A percentile compares a stretch with the other conserved stretches of the same genome.
Conservation (phyloP, 1,284 basidiomycete species). For the Tilletia indica region DNA sequence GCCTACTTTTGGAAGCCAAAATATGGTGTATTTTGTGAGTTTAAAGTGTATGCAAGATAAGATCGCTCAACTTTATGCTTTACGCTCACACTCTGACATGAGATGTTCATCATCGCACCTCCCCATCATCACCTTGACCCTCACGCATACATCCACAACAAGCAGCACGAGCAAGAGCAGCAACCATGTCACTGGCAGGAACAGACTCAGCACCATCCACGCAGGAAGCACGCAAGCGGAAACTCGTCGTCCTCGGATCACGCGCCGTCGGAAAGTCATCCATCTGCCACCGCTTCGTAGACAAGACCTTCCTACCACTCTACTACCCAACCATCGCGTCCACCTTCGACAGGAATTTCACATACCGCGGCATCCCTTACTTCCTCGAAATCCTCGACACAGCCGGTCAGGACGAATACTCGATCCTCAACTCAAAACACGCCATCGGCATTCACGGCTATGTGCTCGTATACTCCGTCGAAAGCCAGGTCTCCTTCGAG, state of each 20-base stretch:
- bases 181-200: constrained; percentile 12
- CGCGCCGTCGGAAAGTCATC: constrained; percentile 67
- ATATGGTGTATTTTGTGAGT: too few species aligned
- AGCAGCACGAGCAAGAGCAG: background rate
- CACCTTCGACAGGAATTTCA: constrained; percentile 80
- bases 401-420: constrained; percentile 89
- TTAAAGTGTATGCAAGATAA: too few species aligned
- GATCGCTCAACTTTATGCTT: too few species aligned
- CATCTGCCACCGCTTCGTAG: constrained; percentile 59
- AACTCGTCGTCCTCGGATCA: constrained; percentile 54
- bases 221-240: constrained; percentile 36
- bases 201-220: background rate
- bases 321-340: constrained; percentile 95
- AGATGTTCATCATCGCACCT: too few species aligned
- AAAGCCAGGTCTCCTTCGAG: constrained; percentile 86
- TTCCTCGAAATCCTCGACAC: constrained; percentile 98
- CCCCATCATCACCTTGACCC: too few species aligned
- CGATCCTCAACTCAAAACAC: constrained; percentile 76
- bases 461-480: constrained; percentile 90
- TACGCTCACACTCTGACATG: too few species aligned
- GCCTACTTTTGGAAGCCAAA: too few species aligned
- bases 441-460: constrained; percentile 80
- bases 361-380: constrained; percentile 79
- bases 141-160: too few species aligned
- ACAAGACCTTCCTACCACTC: constrained; percentile 65